These are phyloP conservation scores for Spathaspora sp. DNA, from an alignment of 805 yeast genomes.

Conservation along the genomic window DNA sequence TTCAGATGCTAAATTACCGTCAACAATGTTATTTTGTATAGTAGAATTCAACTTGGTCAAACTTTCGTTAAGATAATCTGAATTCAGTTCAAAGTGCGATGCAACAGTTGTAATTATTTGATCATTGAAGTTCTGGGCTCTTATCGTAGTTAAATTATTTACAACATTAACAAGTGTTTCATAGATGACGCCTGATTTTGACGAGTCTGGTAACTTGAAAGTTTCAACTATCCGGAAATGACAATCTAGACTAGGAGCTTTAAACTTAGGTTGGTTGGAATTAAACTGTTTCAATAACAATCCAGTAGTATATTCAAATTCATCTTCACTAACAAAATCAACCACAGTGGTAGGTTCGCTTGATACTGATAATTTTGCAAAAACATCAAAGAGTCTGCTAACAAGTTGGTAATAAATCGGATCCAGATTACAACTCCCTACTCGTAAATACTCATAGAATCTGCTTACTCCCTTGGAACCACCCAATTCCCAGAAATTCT, in stretches of 20 bases:
- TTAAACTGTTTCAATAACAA: constrained; percentile 4
- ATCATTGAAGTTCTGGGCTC: neutral
- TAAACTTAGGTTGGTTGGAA: constrained; percentile 1
- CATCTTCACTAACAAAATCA: constrained; percentile 6
- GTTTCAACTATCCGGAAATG: neutral
- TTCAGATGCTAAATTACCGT: neutral
- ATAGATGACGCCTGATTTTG: neutral
- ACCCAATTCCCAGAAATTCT: constrained; percentile 50
- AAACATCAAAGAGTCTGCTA: constrained; percentile 17
- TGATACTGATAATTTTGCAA: constrained; percentile 1
- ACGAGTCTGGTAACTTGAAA: neutral
- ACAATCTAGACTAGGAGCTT: constrained; percentile 4
- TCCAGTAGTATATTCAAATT: constrained; percentile 1
- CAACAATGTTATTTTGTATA: neutral
- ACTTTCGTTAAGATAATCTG: neutral
- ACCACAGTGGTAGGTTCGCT: neutral
- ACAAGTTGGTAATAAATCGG: constrained; percentile 44
- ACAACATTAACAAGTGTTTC: neutral
- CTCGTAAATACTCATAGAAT: constrained; percentile 42
- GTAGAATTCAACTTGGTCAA: neutral
- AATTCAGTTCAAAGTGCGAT: neutral
- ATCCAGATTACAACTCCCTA: constrained; percentile 54
- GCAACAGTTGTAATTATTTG: neutral
- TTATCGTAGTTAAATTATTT: neutral
- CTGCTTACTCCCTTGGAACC: constrained; percentile 41